Evolutionary conservation across 768 basidiomycete species (phyloP).

Genomic region (Leccinum disarticulatum): DNA sequence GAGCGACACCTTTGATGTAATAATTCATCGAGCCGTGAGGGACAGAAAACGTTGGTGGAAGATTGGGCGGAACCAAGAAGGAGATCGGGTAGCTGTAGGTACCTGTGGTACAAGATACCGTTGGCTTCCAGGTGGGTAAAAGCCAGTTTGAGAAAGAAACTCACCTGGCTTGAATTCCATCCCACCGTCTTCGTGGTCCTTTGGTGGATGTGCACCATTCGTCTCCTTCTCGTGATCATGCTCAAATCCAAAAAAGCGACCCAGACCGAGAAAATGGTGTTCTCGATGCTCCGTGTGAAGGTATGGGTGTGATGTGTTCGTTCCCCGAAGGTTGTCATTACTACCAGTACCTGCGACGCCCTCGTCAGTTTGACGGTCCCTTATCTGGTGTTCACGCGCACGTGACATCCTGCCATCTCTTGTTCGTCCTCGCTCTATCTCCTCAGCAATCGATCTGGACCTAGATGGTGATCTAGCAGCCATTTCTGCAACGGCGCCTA

Average conservation of each 20-base stretch:
- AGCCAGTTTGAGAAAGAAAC: slow-evolving; percentile 15
- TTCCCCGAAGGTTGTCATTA: neutral
- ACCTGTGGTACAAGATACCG: slow-evolving; percentile 44
- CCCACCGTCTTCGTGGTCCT: slow-evolving; percentile 58
- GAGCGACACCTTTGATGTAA: slow-evolving; percentile 76
- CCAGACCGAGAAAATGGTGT: slow-evolving; percentile 32
- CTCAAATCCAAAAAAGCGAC: slow-evolving; percentile 30
- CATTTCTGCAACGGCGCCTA: slow-evolving; percentile 21
- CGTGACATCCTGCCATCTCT: slow-evolving; percentile 8
- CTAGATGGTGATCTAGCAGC: slow-evolving; percentile 16
- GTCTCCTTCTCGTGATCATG: slow-evolving; percentile 16
- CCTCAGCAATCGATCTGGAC: slow-evolving; percentile 35
- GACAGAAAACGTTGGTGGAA: slow-evolving; percentile 77
- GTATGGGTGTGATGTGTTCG: neutral
- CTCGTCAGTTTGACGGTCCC: neutral
- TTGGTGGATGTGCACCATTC: slow-evolving; percentile 30
- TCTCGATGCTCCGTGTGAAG: slow-evolving; percentile 13
- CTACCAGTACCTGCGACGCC: neutral
- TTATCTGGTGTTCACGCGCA: slow-evolving; percentile 5
- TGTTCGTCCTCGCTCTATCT: slow-evolving; percentile 25
- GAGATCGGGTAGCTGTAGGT: slow-evolving; percentile 96
- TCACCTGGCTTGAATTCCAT: slow-evolving; percentile 88
- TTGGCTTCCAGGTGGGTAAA: neutral
- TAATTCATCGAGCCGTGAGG: slow-evolving; percentile 79
- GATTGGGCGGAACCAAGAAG: slow-evolving; percentile 76